A percentile compares a stretch with the other conserved stretches of the same genome.
Conservation (phyloP, 495 filamentous ascomycete species). For the Astrothelium macrocarpum region DNA sequence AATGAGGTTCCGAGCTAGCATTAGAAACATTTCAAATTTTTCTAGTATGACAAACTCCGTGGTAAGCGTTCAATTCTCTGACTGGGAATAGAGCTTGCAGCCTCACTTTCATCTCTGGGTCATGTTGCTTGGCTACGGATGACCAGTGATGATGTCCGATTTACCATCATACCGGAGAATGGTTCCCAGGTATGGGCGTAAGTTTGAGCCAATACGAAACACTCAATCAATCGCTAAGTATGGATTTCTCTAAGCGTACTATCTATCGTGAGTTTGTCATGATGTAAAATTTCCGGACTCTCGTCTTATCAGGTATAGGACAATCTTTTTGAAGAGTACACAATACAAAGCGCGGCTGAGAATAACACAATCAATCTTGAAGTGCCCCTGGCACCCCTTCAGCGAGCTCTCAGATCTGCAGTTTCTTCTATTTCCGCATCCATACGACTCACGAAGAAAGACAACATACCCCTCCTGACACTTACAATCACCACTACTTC, state of each 20-base stretch:
- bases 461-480: conserved; percentile 69
- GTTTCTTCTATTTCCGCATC: conserved; percentile 63
- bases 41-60: background rate
- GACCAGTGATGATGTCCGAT: conserved; percentile 72
- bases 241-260: conserved; percentile 25
- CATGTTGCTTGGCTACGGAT: conserved; percentile 92
- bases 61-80: background rate
- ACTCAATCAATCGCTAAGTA: too few species aligned
- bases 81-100: conserved; percentile 56
- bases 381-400: conserved; percentile 69
- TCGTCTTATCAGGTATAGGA: conserved; percentile 39
- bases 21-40: too few species aligned
- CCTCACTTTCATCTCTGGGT: conserved; percentile 75
- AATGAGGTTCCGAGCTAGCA: too few species aligned
- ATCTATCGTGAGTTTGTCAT: conserved; percentile 24
- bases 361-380: conserved; percentile 91
- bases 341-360: conserved; percentile 67
- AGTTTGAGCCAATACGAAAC: conserved; percentile 35
- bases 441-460: conserved; percentile 86
- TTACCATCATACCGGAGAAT: conserved; percentile 88
- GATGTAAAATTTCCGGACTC: background rate
- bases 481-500: conserved; percentile 71
- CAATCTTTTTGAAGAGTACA: conserved; percentile 82
- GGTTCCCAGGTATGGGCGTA: conserved; percentile 97
- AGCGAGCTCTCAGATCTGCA: conserved; percentile 79